These are phyloP conservation scores for Tothia fuscella DNA, from an alignment of 2,329 filamentous ascomycete species.

Conservation along the genomic window DNA sequence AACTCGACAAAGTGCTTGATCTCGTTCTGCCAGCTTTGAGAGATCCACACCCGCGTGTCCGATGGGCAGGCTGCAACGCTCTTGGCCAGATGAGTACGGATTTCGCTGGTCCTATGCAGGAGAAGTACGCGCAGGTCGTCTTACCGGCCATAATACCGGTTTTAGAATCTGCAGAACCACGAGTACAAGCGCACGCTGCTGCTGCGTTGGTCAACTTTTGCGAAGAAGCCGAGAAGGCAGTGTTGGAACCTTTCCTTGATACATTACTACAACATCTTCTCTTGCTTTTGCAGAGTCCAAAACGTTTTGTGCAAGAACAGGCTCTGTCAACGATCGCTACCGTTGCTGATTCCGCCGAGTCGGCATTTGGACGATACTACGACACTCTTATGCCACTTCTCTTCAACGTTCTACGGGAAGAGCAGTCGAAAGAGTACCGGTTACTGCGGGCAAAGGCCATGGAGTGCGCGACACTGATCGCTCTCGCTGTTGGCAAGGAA, in stretches of 20 bases:
- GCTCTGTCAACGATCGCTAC: constrained; percentile 96
- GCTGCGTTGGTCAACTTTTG: constrained; percentile 99
- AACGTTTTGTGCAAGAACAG: constrained; percentile 95
- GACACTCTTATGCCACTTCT: constrained; percentile 90
- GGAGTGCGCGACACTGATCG: constrained; percentile 96
- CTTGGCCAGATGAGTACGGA: constrained; percentile 99
- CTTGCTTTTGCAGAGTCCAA: constrained; percentile 76
- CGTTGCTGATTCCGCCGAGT: constrained; percentile 95
- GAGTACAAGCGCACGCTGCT: constrained; percentile 92
- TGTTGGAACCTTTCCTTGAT: constrained; percentile 86
- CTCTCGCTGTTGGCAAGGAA: constrained; percentile 86
- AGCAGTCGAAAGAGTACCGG: constrained; percentile 87
- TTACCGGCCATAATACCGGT: constrained; percentile 88
- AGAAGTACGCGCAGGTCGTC: constrained; percentile 80
- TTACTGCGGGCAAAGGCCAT: constrained; percentile 92
- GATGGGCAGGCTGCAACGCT: constrained; percentile 95
- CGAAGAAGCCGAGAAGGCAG: constrained; percentile 88
- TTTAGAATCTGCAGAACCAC: constrained; percentile 75
- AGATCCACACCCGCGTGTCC: constrained; percentile 83
- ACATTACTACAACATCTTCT: constrained; percentile 76
- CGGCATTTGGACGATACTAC: constrained; percentile 91
- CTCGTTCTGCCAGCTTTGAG: constrained; percentile 85
- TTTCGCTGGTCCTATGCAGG: constrained; percentile 96
- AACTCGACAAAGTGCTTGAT: constrained; percentile 86
- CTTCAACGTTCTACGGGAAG: constrained; percentile 76